Conservation (phyloP, 225 moss, liverwort and hornwort genomes). For the Marchantia polymorpha region DNA sequence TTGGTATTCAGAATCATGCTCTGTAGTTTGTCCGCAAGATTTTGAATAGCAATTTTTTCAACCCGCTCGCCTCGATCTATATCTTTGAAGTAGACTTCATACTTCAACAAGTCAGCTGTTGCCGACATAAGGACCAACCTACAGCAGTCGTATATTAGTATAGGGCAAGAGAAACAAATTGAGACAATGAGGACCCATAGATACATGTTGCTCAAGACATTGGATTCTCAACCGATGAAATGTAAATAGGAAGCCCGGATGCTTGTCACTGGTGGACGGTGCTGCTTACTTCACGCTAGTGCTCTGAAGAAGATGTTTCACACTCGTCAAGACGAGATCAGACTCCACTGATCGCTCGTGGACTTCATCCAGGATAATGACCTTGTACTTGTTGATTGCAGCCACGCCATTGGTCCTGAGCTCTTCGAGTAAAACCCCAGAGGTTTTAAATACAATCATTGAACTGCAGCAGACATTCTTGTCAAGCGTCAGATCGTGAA, state of each 20-base stretch:
- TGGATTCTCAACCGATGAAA: neutral
- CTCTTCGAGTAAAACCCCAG: constrained; percentile 62
- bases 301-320: constrained; percentile 60
- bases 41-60: constrained; percentile 57
- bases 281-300: constrained; percentile 45
- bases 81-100: constrained; percentile 63
- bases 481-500: too few relatives aligned
- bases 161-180: neutral
- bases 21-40: constrained; percentile 42
- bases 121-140: constrained; percentile 78
- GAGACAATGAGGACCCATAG: neutral
- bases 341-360: constrained; percentile 73
- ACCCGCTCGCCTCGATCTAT: constrained; percentile 50
- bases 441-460: constrained; percentile 61
- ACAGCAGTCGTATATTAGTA: neutral
- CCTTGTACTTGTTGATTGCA: constrained; percentile 56
- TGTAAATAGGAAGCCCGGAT: neutral
- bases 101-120: constrained; percentile 57
- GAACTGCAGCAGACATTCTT: constrained; percentile 31
- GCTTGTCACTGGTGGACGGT: neutral
- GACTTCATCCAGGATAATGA: constrained; percentile 65
- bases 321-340: constrained; percentile 60
- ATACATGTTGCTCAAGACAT: neutral
- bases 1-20: constrained; percentile 50
- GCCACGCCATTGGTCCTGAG: constrained; percentile 51